Evolutionary conservation across 805 yeast species (phyloP), one percentile per base, ranked within the genome.

Genomic region (Candida palmyrensis): DNA sequence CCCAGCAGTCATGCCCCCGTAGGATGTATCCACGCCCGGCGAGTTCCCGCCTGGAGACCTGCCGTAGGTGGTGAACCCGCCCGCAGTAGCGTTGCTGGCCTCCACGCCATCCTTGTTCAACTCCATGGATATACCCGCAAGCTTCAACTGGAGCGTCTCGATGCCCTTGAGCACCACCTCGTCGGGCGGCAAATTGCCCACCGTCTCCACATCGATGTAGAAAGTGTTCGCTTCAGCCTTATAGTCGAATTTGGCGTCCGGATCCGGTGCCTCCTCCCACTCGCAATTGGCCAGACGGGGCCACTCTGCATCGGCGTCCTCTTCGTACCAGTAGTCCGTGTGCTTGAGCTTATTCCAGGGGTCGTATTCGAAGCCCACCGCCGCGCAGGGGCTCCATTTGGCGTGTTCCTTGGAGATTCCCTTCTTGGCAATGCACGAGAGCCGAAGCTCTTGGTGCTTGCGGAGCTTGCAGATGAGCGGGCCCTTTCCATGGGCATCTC

Each of bases 321-420:
- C 90, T 62, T 92, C 98, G 56, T 82, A 86, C 99, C 99, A 92
- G 53, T 75, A 85, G 48, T 88, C 96, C 0, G 98, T 92, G 57
- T 92, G 98, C 54, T 84, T 82, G 49, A 92, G 71, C 62, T 90
- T 92, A 62, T 92, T 92, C 94, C 96, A 90, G n/a, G 99, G 98
- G 52, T 90, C 98, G 53, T 90, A 90, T 59, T 90, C 98, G 50
- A 90, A 90, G 13, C 95, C 97, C 35, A 90, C 75, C 15, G 97
- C 97, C 0, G 97, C 75, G 45, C 95, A 83, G 9, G 98, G 97
- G 5, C 92, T 81, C 99, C 99, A 92, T 54, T 92, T 92, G 31
- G 98, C 96, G 55, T 92, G 99, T 57, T 92, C 99, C 57, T 89
- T 89, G 31, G 96, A 85, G 38, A 88, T 88, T 27, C 97, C 98